phyloP scores from a whole-genome alignment of 2,329 filamentous ascomycete species.

The Exophiala mesophila region DNA sequence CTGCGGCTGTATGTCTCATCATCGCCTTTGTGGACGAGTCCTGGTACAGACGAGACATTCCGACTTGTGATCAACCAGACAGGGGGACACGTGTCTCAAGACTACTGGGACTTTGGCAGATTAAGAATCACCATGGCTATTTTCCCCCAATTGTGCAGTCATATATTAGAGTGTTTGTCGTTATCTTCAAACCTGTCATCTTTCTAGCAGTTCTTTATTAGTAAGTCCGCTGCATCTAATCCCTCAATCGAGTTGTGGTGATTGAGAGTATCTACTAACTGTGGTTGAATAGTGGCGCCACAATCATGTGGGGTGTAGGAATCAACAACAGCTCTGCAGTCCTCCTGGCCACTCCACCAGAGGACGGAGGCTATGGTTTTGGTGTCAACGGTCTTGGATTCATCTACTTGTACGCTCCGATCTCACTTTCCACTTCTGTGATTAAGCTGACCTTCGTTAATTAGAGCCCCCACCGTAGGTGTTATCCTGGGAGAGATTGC shows the following conservation, averaged over 20 bases:
- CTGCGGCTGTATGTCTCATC: constrained; percentile 16
- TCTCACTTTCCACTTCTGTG: too few species aligned
- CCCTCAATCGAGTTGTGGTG: neutral
- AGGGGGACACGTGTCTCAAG: constrained; percentile 25
- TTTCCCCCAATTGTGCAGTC: constrained; percentile 31
- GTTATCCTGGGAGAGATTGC: constrained; percentile 50
- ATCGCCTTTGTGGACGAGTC: constrained; percentile 35
- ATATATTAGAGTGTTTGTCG: too few species aligned
- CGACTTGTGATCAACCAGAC: constrained; percentile 20
- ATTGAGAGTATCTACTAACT: neutral
- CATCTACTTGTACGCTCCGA: too few species aligned
- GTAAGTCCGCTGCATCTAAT: neutral
- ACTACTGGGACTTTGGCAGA: constrained; percentile 28
- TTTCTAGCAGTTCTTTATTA: constrained; percentile 34
- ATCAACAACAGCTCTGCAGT: constrained; percentile 54
- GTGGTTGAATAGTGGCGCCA: constrained; percentile 27
- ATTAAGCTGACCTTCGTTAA: too few species aligned
- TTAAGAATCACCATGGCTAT: constrained; percentile 19
- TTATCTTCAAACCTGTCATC: constrained; percentile 33
- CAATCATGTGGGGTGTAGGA: constrained; percentile 40
- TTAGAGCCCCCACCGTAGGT: too few species aligned
- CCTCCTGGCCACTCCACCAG: constrained; percentile 41
- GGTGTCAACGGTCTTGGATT: constrained; percentile 1
- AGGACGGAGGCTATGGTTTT: constrained; percentile 6
- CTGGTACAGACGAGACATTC: constrained; percentile 31